These are phyloP conservation scores for Sporothrix globosa DNA, from an alignment of 2,329 filamentous ascomycete species.

Conservation along the genomic window DNA sequence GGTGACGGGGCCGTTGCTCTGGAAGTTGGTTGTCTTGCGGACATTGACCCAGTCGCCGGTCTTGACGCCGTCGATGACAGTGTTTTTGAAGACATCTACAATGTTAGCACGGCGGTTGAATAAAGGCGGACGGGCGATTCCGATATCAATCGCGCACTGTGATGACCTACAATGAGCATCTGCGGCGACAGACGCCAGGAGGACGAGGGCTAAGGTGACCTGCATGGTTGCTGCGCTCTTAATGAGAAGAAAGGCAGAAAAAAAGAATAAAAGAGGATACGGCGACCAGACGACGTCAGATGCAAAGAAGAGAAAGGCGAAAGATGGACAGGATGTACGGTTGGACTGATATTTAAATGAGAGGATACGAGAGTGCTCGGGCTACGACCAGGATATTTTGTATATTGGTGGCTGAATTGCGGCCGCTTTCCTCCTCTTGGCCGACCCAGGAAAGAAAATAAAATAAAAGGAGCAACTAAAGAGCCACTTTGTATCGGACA, in stretches of 20 bases:
- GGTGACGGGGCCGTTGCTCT: conserved; percentile 54
- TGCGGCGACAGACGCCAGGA: conserved; percentile 39
- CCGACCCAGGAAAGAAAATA: conserved; percentile 14
- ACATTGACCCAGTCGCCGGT: conserved; percentile 53
- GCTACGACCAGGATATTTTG: conserved; percentile 5
- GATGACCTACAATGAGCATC: conserved; percentile 47
- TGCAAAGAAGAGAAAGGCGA: not conserved
- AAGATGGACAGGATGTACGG: not conserved
- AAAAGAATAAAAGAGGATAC: not conserved
- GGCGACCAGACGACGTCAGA: not conserved
- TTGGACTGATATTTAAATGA: not conserved
- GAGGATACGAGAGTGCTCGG: not conserved
- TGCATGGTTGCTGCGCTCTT: conserved; percentile 38
- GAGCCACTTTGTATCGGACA: not conserved
- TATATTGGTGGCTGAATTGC: not conserved
- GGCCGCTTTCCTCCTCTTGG: conserved; percentile 14
- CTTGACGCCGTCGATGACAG: conserved; percentile 42
- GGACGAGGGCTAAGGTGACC: conserved; percentile 36
- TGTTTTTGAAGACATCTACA: conserved; percentile 49
- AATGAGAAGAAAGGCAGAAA: not conserved
- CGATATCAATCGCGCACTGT: not conserved
- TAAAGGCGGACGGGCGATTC: too few relatives aligned
- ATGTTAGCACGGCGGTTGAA: not conserved
- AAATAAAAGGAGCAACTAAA: not conserved
- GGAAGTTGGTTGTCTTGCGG: conserved; percentile 54